Evolutionary conservation across 2,329 filamentous ascomycete species (phyloP).

Genomic region (Cyphellophora attinorum): DNA sequence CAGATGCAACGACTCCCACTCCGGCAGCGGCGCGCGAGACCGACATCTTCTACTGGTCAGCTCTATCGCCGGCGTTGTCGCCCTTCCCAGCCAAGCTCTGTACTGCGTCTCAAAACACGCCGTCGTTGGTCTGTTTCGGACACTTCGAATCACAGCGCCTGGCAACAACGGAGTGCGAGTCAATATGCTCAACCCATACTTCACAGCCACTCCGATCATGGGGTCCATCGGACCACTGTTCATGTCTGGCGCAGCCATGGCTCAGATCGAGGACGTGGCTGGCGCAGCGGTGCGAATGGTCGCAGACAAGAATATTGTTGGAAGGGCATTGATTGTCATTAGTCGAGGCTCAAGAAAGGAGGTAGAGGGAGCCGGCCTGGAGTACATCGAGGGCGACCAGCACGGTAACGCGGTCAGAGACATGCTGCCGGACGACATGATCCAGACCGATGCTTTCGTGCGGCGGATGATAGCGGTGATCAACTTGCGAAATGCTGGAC

Average conservation of each 20-base stretch:
- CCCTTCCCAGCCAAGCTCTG: slow-evolving; percentile 34
- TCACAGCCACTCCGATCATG: slow-evolving; percentile 54
- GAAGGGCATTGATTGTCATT: slow-evolving; percentile 49
- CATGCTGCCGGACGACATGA: slow-evolving; percentile 49
- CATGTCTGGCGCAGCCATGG: slow-evolving; percentile 48
- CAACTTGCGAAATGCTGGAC: slow-evolving; percentile 36
- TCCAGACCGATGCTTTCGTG: slow-evolving; percentile 47
- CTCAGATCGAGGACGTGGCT: slow-evolving; percentile 49
- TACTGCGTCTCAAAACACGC: slow-evolving; percentile 59
- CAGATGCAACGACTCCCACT: slow-evolving; percentile 21
- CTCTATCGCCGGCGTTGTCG: slow-evolving; percentile 46
- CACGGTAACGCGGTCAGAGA: slow-evolving; percentile 43
- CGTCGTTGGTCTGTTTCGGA: slow-evolving; percentile 55
- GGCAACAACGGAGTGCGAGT: slow-evolving; percentile 46
- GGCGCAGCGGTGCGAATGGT: slow-evolving; percentile 54
- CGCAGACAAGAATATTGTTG: slow-evolving; percentile 48
- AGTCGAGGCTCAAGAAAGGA: slow-evolving; percentile 41
- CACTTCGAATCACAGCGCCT: slow-evolving; percentile 41
- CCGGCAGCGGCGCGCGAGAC: slow-evolving; percentile 32
- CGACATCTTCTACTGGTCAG: slow-evolving; percentile 55
- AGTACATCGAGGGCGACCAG: slow-evolving; percentile 3
- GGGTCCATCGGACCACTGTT: slow-evolving; percentile 36
- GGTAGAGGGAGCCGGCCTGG: slow-evolving; percentile 11
- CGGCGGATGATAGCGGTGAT: slow-evolving; percentile 41
- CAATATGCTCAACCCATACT: slow-evolving; percentile 61